Evolutionary conservation across 2,329 filamentous ascomycete species (phyloP).

Genomic region (Microsporum canis): DNA sequence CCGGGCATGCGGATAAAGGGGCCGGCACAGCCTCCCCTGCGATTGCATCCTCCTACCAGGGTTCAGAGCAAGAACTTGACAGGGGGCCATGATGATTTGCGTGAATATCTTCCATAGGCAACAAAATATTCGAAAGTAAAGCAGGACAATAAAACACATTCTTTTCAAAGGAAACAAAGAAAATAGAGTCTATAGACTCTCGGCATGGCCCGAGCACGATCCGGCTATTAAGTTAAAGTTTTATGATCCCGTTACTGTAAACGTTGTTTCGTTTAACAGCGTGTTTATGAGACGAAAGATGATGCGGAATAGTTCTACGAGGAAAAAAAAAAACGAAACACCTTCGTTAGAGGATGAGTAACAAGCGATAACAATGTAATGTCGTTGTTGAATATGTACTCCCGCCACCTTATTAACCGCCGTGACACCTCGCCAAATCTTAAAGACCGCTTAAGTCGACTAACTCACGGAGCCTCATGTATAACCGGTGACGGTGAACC

Average conservation of each 20-base stretch:
- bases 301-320: neutral
- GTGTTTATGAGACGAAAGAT: too few species aligned
- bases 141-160: neutral
- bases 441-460: neutral
- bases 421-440: neutral
- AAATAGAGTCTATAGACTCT: neutral
- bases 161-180: neutral
- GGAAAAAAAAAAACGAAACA: neutral
- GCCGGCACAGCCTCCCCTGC: too few species aligned
- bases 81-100: too few species aligned
- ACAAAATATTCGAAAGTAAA: neutral
- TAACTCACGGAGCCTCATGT: neutral
- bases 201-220: neutral
- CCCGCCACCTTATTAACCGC: neutral
- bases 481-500: neutral
- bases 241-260: too few species aligned
- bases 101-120: neutral
- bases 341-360: too few species aligned
- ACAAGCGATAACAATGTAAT: too few species aligned
- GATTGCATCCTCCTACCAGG: too few species aligned
- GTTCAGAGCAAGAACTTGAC: too few species aligned
- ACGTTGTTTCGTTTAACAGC: too few species aligned
- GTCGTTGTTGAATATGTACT: neutral
- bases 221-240: too few species aligned
- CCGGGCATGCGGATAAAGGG: too few species aligned